Evolutionary conservation across 345 rosid species (phyloP).

Genomic region (Litchi chinensis): DNA sequence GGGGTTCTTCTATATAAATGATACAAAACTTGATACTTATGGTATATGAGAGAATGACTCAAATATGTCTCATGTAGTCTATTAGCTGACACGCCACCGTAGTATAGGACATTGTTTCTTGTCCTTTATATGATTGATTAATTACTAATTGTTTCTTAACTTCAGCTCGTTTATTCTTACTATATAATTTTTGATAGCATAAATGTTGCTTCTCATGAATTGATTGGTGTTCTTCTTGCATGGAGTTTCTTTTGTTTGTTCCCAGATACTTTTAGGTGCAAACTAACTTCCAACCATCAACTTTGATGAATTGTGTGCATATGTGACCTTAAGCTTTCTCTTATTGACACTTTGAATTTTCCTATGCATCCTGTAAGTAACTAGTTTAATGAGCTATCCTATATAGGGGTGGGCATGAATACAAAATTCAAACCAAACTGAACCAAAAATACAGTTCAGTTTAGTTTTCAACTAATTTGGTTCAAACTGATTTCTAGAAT

Average conservation of each 20-base stretch:
- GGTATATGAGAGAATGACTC: neutral
- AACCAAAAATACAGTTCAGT: too few relatives aligned
- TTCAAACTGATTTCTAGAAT: too few relatives aligned
- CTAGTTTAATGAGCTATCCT: neutral
- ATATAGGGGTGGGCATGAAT: too few relatives aligned
- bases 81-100: neutral
- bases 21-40: neutral
- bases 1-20: neutral
- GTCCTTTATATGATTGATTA: neutral
- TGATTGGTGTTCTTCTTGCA: constrained; percentile 81
- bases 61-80: neutral
- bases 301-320: constrained; percentile 81
- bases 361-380: neutral
- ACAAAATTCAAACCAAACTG: too few relatives aligned
- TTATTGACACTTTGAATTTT: constrained; percentile 15
- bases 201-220: constrained; percentile 55
- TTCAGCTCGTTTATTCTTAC: neutral
- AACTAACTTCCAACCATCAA: constrained; percentile 74
- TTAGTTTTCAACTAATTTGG: too few relatives aligned
- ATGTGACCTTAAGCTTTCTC: constrained; percentile 40
- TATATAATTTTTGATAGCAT: constrained; percentile 8
- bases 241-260: constrained; percentile 86
- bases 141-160: neutral
- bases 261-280: constrained; percentile 53
- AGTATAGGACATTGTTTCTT: neutral